Percentiles rank a stretch among this genome's conserved stretches.
Evolutionary conservation across 352 stramenopile species (phyloP).

Genomic region (Phytopythium chamaehyphon): DNA sequence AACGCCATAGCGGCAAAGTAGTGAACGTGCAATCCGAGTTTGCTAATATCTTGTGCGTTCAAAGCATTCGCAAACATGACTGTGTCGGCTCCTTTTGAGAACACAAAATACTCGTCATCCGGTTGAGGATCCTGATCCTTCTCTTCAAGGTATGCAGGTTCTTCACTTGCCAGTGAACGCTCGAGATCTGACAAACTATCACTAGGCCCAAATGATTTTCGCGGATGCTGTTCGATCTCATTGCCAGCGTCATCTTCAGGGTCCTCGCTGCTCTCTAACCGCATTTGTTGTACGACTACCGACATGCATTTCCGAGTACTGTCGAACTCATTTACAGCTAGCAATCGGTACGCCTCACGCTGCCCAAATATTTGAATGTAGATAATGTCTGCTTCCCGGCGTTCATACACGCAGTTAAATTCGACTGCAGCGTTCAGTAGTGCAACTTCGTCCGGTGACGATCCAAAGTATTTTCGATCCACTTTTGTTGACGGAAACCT

Average conservation of each 20-base stretch:
- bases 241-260: not conserved
- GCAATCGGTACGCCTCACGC: constrained; percentile 63
- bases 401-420: constrained; percentile 79
- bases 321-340: constrained; percentile 86
- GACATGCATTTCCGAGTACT: constrained; percentile 87
- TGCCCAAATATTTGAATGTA: constrained; percentile 75
- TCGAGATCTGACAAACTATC: constrained; percentile 30
- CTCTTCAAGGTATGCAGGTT: constrained; percentile 8
- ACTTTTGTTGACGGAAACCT: constrained; percentile 24
- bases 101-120: constrained; percentile 66
- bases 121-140: constrained; percentile 10
- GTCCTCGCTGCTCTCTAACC: not conserved
- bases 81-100: constrained; percentile 87
- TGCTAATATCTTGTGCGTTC: constrained; percentile 71
- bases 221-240: constrained; percentile 4
- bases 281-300: constrained; percentile 61
- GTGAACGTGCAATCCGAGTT: constrained; percentile 76
- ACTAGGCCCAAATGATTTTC: not conserved
- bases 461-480: constrained; percentile 64
- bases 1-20: constrained; percentile 87
- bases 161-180: constrained; percentile 12
- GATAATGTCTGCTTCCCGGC: constrained; percentile 70
- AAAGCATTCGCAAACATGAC: constrained; percentile 83
- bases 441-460: constrained; percentile 80
- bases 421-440: constrained; percentile 73